Evolutionary conservation across 805 yeast species (phyloP), one percentile per base, ranked within the genome.

Genomic region (Yamadazyma nakazawae): DNA sequence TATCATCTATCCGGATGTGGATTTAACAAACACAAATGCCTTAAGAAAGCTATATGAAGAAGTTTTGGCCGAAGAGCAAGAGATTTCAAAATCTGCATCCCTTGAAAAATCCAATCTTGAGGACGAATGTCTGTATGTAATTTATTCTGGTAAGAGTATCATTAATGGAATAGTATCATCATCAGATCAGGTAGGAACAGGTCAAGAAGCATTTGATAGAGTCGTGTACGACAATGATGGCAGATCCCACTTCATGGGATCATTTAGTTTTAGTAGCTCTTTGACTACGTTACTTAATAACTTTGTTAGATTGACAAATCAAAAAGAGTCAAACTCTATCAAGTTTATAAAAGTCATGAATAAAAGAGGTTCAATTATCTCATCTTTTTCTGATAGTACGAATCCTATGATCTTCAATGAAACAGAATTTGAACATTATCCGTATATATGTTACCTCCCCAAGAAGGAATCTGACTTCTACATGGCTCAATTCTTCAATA

Each of bases 181-280:
- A 2, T 19, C 39, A 9, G 5, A 40, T 4, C 24, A 39, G 3
- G 43, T 47, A 18, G 50, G 47, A 4, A 39, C 24, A 17, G 42
- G 35, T 7, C 43, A 31, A 16, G 47, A 32, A 10, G 19, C 38
- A 11, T 49, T 38, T 31, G 52, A 49, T 40, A 24, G 52, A 8
- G 40, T 49, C 12, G 46, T 49, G 7, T 46, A 46, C 18, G 52
- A 49, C 34, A 42, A 46, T 18, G 49, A 49, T 32, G 52, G 50
- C 12, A 24, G 42, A 10, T 39, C 48, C 11, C 52, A 49, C 34
- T 49, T 42, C 24, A 31, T 49, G 42, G 52, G 52, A 1, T 21
- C 43, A n/a, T 49, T 49, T 43, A 47, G 52, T 3, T 49, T 49
- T 24, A 46, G 50, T 7, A 38, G 47, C 13, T 14, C 45, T 2